Conservation (phyloP, 2,329 filamentous ascomycete species). For the Colletotrichum sansevieriae region DNA sequence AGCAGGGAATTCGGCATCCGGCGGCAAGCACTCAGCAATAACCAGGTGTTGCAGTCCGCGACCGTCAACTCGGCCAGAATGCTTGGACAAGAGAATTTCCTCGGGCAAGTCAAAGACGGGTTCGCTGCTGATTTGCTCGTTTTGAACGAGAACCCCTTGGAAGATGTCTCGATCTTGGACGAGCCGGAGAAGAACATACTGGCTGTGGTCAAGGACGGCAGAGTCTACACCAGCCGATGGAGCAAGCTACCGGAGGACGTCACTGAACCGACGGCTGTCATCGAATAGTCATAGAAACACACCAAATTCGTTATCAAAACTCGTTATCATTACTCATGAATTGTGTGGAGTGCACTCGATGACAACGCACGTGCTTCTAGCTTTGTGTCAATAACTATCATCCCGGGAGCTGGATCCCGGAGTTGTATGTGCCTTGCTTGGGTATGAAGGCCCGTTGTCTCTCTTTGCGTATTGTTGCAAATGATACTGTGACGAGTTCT, state of each 20-base stretch:
- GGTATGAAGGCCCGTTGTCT: neutral
- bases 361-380: too few species aligned
- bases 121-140: conserved; percentile 67
- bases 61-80: conserved; percentile 64
- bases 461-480: neutral
- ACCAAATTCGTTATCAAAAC: neutral
- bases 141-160: conserved; percentile 64
- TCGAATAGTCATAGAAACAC: conserved; percentile 15
- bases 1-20: conserved; percentile 51
- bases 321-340: conserved; percentile 7
- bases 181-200: conserved; percentile 60
- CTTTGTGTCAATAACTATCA: neutral
- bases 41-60: conserved; percentile 48
- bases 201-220: conserved; percentile 67
- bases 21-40: conserved; percentile 43
- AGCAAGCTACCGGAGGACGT: conserved; percentile 42
- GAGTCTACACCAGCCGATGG: conserved; percentile 52
- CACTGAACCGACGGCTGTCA: conserved; percentile 30
- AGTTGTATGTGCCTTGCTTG: neutral
- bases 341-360: neutral
- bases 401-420: neutral
- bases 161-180: conserved; percentile 66
- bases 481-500: neutral
- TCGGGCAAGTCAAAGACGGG: conserved; percentile 65
- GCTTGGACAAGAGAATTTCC: conserved; percentile 57